These are phyloP conservation scores for Beta vulgaris DNA, from an alignment of 148 eudicot species.

Conservation along the genomic window DNA sequence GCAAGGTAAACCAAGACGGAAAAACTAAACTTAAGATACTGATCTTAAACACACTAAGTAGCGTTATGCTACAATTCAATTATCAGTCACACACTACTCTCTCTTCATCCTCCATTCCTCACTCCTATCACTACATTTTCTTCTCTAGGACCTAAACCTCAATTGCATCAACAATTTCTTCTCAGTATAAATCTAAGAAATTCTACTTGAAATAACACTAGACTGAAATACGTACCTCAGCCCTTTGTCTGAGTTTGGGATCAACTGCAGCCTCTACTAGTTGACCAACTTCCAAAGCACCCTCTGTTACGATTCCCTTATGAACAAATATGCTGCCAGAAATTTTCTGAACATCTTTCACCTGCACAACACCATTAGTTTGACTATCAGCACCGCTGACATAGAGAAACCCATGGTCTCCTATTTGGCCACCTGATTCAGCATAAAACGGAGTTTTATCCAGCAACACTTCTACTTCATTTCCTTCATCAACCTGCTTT, in stretches of 20 bases:
- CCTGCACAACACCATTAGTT: constrained; percentile 59
- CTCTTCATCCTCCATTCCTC: not conserved
- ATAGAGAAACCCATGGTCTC: constrained; percentile 79
- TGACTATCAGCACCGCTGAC: constrained; percentile 42
- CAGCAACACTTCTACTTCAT: constrained; percentile 78
- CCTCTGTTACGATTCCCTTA: constrained; percentile 65
- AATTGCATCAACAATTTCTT: not conserved
- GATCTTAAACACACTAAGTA: not conserved
- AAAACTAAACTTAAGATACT: not conserved
- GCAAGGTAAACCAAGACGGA: not conserved
- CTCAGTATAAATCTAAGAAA: not conserved
- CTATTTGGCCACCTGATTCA: constrained; percentile 98
- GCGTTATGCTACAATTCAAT: not conserved
- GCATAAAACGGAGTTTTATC: constrained; percentile 96
- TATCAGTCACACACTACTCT: not conserved
- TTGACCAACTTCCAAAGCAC: constrained; percentile 69
- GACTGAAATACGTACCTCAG: constrained; percentile 49
- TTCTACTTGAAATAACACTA: not conserved
- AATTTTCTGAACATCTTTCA: constrained; percentile 82
- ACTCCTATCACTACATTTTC: not conserved
- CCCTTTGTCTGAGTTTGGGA: constrained; percentile 79
- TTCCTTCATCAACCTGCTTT: constrained; percentile 66
- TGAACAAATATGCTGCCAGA: constrained; percentile 75
- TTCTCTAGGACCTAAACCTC: not conserved
- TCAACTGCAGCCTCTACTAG: constrained; percentile 92